These are phyloP conservation scores for Alternaria tenuissima DNA, from an alignment of 2,329 filamentous ascomycete species.

Conservation along the genomic window DNA sequence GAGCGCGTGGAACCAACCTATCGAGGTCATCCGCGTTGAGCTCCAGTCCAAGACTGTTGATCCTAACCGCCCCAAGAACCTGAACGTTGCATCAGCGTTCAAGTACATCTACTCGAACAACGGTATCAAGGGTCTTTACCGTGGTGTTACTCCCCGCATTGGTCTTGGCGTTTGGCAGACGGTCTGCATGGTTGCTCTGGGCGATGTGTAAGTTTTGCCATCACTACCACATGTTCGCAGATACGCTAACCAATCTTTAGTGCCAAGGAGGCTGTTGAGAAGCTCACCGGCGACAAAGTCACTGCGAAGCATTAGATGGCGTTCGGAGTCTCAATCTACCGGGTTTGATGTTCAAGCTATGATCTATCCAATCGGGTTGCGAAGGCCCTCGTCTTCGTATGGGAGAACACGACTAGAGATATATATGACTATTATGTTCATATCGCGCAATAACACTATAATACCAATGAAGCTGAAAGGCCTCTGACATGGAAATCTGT, in stretches of 20 bases:
- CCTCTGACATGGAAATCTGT: not conserved
- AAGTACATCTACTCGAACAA: conserved; percentile 91
- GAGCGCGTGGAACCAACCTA: conserved; percentile 98
- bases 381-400: conserved; percentile 2
- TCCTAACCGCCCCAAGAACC: conserved; percentile 97
- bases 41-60: conserved; percentile 99
- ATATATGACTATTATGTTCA: not conserved
- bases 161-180: conserved; percentile 98
- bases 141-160: conserved; percentile 92
- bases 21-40: conserved; percentile 99
- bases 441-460: conserved; percentile 16
- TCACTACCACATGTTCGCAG: not conserved
- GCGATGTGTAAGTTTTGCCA: conserved; percentile 81
- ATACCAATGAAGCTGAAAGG: conserved; percentile 12
- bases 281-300: conserved; percentile 69
- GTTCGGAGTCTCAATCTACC: conserved; percentile 24
- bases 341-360: conserved; percentile 7
- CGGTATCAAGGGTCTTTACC: conserved; percentile 91
- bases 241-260: conserved; percentile 51
- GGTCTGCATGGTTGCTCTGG: conserved; percentile 98
- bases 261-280: conserved; percentile 72
- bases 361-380: conserved; percentile 10
- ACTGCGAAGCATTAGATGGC: conserved; percentile 69
- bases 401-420: not conserved
- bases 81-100: conserved; percentile 87